These are phyloP conservation scores for Claviceps africana DNA, from an alignment of 2,329 filamentous ascomycete genomes.

Conservation along the genomic window DNA sequence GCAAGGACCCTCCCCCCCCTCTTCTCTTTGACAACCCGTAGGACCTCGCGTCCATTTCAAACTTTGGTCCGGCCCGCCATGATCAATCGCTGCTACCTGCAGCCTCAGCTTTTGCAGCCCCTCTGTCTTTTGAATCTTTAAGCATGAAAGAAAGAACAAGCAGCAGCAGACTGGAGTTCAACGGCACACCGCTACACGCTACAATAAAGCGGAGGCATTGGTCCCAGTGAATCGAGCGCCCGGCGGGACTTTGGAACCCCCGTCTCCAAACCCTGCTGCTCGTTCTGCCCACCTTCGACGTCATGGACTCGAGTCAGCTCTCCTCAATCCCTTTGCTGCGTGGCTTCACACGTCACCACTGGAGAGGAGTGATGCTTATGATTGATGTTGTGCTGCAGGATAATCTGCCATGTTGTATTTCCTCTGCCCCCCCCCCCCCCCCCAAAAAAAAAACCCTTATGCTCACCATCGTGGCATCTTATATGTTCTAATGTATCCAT, in stretches of 20 bases:
- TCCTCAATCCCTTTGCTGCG: background rate
- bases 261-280: no score
- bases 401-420: background rate
- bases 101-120: background rate
- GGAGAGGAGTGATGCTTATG: background rate
- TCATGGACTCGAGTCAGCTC: background rate
- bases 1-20: no score
- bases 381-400: background rate
- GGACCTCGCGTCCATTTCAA: background rate
- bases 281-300: background rate
- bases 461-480: background rate
- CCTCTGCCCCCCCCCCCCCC: no score
- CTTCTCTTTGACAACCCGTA: no score
- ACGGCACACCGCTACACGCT: no score
- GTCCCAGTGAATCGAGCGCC: no score
- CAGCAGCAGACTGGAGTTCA: no score
- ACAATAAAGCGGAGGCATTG: no score
- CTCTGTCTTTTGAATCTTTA: background rate
- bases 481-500: background rate
- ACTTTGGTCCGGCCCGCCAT: background rate
- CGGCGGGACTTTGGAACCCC: no score
- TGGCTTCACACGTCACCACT: background rate
- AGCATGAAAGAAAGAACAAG: no score
- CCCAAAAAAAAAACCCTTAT: background rate
- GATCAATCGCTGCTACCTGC: background rate